Evolutionary conservation across 176 grass and related monocot species (phyloP), one percentile per base, ranked within the genome.

Genomic region (Panicum miliaceum): DNA sequence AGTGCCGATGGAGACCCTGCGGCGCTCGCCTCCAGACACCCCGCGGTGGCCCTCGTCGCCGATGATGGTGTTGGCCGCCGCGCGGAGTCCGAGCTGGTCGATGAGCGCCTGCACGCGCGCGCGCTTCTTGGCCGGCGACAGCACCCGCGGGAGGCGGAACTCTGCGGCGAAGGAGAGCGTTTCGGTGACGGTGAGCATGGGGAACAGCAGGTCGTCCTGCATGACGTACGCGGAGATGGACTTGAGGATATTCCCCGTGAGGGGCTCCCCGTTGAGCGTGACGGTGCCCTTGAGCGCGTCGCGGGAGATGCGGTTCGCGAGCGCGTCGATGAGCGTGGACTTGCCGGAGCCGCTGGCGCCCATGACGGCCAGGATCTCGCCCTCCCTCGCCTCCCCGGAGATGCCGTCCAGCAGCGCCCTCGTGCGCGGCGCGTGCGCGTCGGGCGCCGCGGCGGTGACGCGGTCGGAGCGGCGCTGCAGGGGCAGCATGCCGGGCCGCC

Each of bases 181-280:
- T 79, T 98, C 96, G 86, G 88, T 58, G 58, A 98, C 96, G 34
- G 94, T 97, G 74, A 98, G 92, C 96, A 95, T 98, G 2, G 96
- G 96, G 89, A 87, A 95, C 51, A 98, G 79, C 60, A 98, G 76
- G 82, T 98, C 96, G 82, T 98, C 96, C 86, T 98, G 96, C 96
- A 98, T 98, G 37, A 98, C 96, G 88, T 98, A 95, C 0, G 95
- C 95, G 4, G 95, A 98, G 63, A 98, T 98, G 75, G 85, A 82
- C 85, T 94, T 94, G 38, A 95, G 34, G 58, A 92, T 56, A 63
- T 71, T 76, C 54, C 82, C 86, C 0, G 88, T 88, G 34, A 98
- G 89, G 16, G 78, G 61, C 86, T 95, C 95, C 38, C 92, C 89
- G 58, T 98, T 98, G 68, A 98, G 82, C 85, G 91, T 92, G 63